phyloP scores from a whole-genome alignment of 2,329 filamentous ascomycete genomes.

The Setomelanomma holmii region DNA sequence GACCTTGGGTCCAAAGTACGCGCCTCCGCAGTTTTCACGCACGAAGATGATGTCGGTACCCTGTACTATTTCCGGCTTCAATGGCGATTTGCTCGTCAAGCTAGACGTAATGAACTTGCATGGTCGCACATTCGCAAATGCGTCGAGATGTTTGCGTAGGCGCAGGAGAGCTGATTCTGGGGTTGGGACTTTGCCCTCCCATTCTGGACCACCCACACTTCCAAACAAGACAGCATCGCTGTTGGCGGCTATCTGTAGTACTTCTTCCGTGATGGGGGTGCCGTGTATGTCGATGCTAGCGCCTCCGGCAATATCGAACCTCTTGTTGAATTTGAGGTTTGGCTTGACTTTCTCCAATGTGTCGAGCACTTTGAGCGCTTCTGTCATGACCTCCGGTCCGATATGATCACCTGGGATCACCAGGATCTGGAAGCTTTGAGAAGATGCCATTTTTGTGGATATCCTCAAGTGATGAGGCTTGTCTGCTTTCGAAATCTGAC shows the following conservation, averaged over 20 bases:
- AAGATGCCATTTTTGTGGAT: neutral
- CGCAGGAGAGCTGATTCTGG: neutral
- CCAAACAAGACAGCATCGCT: neutral
- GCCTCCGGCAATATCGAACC: neutral
- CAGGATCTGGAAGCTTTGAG: neutral
- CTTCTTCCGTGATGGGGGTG: neutral
- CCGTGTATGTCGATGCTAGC: neutral
- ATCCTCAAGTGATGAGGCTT: neutral
- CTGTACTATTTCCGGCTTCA: neutral
- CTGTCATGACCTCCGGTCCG: neutral
- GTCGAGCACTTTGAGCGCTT: neutral
- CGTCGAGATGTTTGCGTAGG: neutral
- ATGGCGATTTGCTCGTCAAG: neutral
- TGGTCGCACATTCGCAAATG: neutral
- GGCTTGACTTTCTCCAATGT: neutral
- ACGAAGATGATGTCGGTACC: conserved; percentile 13
- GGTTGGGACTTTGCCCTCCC: neutral
- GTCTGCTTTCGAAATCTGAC: too few species aligned
- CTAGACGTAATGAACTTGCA: neutral
- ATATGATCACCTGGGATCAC: neutral
- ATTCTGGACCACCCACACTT: neutral
- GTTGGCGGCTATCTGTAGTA: neutral
- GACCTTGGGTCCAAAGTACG: conserved; percentile 7
- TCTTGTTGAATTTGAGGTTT: neutral
- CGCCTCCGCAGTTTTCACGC: conserved; percentile 15